Base-by-base conservation (phyloP, 176 grass and related monocot species). In the Alloteropsis semialata region DNA sequence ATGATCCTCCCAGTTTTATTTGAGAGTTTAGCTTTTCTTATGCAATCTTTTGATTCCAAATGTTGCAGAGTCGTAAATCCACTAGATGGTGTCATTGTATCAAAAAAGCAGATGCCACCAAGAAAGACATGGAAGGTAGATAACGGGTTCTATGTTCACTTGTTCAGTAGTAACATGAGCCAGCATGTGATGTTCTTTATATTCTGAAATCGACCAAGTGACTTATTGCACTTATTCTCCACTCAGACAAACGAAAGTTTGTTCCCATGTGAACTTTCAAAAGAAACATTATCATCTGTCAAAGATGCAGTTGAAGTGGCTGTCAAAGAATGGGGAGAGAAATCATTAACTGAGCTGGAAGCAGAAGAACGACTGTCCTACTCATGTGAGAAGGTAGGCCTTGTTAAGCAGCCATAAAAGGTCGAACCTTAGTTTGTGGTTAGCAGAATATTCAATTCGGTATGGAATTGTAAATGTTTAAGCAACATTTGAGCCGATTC, bases 281-380 rank as follows among this genome's bases (percentile, higher is more conserved):
- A 93, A 93, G 96, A 93, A 44, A 90, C 82, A 33, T 76, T 95
- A 81, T 95, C 88, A 60, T 86, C 59, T 25, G 84, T 85, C 27
- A 95, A 90, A 76, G 90, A 91, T 90, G 87, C 96, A 80, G 96
- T 98, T 79, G 96, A 93, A 91, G 65, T 87, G 42, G 92, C 96
- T 85, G 96, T 86, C 38, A 91, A 95, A 88, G 85, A 91, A 83
- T 98, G 95, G 95, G 95, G 95, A 81, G 81, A 92, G 66, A 87
- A 78, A 86, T 84, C 90, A 76, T 90, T 95, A 81, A 84, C 95
- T 76, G 92, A 98, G 79, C 84, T 98, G 68, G 95, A 98, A 90
- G 95, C 92, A 66, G 95, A 98, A 91, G 95, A 98, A 22, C 81
- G 86, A 25, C 87, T 98, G 14, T 98, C 95, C 46, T 98, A 98